Percentiles rank a stretch among this genome's conserved stretches.
Conservation (phyloP, 176 grass and related monocot species). For the Pharus latifolius region DNA sequence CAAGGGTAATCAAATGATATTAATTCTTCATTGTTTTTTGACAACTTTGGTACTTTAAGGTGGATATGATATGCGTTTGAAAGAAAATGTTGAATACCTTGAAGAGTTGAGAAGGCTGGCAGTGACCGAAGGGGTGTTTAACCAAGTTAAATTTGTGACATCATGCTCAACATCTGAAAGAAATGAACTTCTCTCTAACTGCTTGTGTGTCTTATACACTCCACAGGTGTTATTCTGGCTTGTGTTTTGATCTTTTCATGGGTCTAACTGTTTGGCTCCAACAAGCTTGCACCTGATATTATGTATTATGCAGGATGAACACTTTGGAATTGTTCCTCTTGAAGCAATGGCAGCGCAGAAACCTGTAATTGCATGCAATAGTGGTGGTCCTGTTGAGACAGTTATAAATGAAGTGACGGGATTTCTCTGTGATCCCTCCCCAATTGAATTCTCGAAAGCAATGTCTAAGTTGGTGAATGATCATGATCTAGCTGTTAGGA, state of each 20-base stretch:
- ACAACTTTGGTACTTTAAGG: slow-evolving; percentile 15
- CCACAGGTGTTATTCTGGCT: slow-evolving; percentile 14
- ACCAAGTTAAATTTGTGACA: slow-evolving; percentile 31
- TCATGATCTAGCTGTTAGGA: slow-evolving; percentile 33
- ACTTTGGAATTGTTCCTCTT: slow-evolving; percentile 48
- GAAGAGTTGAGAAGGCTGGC: slow-evolving; percentile 38
- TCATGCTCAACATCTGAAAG: slow-evolving; percentile 40
- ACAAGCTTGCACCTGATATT: background rate
- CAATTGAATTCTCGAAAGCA: slow-evolving; percentile 25
- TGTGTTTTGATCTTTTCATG: background rate
- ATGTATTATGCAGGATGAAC: slow-evolving; percentile 20
- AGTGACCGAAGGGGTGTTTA: slow-evolving; percentile 26
- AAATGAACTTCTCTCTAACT: slow-evolving; percentile 35
- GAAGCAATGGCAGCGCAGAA: slow-evolving; percentile 51
- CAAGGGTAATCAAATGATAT: background rate
- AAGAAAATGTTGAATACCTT: slow-evolving; percentile 47
- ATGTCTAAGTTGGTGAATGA: slow-evolving; percentile 26
- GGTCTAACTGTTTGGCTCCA: background rate
- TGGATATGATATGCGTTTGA: slow-evolving; percentile 35
- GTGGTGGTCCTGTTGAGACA: slow-evolving; percentile 38
- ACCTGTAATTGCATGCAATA: slow-evolving; percentile 49
- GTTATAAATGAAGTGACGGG: slow-evolving; percentile 27
- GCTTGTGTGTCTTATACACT: slow-evolving; percentile 40
- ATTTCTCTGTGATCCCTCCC: slow-evolving; percentile 41
- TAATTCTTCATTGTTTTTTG: background rate